Evolutionary conservation across 2,329 filamentous ascomycete species (phyloP), one percentile per base, ranked within the genome.

Genomic region (Hymenoscyphus occultus): DNA sequence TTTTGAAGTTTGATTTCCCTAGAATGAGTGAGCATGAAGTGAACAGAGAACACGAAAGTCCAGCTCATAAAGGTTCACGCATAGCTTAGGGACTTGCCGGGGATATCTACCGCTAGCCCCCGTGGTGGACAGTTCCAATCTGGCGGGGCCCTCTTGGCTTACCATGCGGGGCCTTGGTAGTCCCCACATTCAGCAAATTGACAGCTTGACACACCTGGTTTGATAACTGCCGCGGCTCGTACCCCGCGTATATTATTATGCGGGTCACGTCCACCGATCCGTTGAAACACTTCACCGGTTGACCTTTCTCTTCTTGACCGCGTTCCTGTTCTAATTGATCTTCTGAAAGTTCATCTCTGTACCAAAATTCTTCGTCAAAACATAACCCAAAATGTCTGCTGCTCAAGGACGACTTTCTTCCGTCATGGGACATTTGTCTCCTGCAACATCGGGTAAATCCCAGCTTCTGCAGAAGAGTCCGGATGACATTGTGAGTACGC

Each of bases 391-490:
- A 3, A 73, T 74, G 71, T 60, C 66, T 28, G 64, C 68, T 28
- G 65, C 67, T 61, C 63, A 66, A 39, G 66, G 70, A 58, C 64
- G 71, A 64, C 64, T 74, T 4, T 62, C 67, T 56, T 78, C 78
- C 13, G 78, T 81, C 67, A 70, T 78, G 19, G 75, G 74, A 64
- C 79, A 80, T 67, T 64, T 80, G n/a, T 74, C 75, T 40, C 67
- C 70, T 14, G 35, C 51, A 13, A 64, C 62, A 28, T 79, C 80
- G 68, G 78, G 81, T 71, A 78, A 76, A 69, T 83, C 84, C 67
- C 84, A 81, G 77, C 78, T 90, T 56, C 81, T 89, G 56, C 79
- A 87, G 77, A 93, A 97, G 83, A 94, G 96, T 78, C 86, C 93
- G 71, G 93, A 98, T 77, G 94, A 98, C 81, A 86, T 98, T 65